A percentile compares a stretch with the other conserved stretches of the same genome.
phyloP scores from a whole-genome alignment of 1,284 basidiomycete species.

The Violaceomyces palustris region DNA sequence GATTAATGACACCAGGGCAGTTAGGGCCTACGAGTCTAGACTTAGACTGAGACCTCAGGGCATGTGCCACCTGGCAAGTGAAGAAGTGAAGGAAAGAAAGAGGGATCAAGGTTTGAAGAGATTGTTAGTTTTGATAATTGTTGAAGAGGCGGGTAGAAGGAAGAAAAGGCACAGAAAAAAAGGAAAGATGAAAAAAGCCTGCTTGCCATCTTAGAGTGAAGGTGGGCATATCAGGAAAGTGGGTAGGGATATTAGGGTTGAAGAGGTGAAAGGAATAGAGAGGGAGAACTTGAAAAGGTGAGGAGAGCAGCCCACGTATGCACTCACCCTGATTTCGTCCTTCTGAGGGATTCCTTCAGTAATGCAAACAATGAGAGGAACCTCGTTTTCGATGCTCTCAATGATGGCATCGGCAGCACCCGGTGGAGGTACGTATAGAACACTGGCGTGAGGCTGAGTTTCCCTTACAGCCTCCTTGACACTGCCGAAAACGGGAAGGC shows the following conservation, averaged over 20 bases:
- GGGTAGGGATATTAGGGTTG: too few relatives aligned
- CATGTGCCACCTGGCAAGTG: constrained; percentile 75
- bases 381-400: constrained; percentile 51
- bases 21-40: constrained; percentile 81
- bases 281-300: too few relatives aligned
- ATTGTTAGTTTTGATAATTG: too few relatives aligned
- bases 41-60: constrained; percentile 86
- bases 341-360: constrained; percentile 53
- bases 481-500: constrained; percentile 86
- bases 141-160: too few relatives aligned
- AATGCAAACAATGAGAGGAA: constrained; percentile 50
- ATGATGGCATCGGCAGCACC: constrained; percentile 52
- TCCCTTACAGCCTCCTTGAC: constrained; percentile 68
- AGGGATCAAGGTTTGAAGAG: too few relatives aligned
- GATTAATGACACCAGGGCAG: constrained; percentile 97
- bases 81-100: neutral
- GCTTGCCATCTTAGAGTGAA: too few relatives aligned
- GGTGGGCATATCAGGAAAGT: too few relatives aligned
- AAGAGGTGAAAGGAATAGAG: too few relatives aligned
- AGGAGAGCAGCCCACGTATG: neutral
- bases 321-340: constrained; percentile 42
- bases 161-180: too few relatives aligned
- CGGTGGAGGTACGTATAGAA: constrained; percentile 51
- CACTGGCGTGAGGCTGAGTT: constrained; percentile 48
- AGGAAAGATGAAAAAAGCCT: too few relatives aligned